Evolutionary conservation across 371 early-diverging fungal genomes (phyloP).

Genomic region (Mucor ambiguus): DNA sequence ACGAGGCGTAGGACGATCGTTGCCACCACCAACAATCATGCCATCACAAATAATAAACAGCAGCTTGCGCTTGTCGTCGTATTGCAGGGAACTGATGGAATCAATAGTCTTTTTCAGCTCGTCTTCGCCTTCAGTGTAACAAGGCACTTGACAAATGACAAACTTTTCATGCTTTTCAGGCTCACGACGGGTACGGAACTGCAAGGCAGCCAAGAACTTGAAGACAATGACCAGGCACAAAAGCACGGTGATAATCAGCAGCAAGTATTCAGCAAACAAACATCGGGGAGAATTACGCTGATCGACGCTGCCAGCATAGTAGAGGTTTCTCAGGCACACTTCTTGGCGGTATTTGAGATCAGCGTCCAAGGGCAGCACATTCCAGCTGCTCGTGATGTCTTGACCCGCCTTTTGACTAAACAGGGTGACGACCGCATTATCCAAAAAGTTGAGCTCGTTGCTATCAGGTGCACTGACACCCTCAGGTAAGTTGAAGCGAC

Average conservation of each 20-base stretch:
- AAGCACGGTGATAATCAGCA: constrained; percentile 74
- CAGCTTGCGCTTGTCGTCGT: constrained; percentile 73
- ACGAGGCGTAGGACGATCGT: constrained; percentile 88
- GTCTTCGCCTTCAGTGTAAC: constrained; percentile 85
- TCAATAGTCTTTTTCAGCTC: constrained; percentile 72
- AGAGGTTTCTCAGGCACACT: constrained; percentile 76
- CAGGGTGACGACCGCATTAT: constrained; percentile 55
- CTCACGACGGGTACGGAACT: constrained; percentile 63
- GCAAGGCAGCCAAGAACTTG: constrained; percentile 92
- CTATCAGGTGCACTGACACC: constrained; percentile 22
- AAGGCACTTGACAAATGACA: constrained; percentile 87
- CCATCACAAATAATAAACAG: constrained; percentile 87
- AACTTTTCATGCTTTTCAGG: constrained; percentile 91
- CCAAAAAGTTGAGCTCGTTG: constrained; percentile 44
- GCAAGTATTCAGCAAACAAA: constrained; percentile 81
- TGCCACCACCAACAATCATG: constrained; percentile 89
- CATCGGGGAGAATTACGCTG: constrained; percentile 77
- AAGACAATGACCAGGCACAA: constrained; percentile 82
- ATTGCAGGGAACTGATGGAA: constrained; percentile 67
- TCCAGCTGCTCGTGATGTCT: constrained; percentile 64
- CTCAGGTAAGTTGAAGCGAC: constrained; percentile 23
- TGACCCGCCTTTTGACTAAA: constrained; percentile 62
- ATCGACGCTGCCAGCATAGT: constrained; percentile 85
- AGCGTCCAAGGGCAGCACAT: constrained; percentile 36
- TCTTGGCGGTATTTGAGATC: constrained; percentile 35